A percentile compares a stretch with the other conserved stretches of the same genome.
These are phyloP conservation scores for Penicillium coffeae DNA, from an alignment of 495 filamentous ascomycete species.

Conservation along the genomic window DNA sequence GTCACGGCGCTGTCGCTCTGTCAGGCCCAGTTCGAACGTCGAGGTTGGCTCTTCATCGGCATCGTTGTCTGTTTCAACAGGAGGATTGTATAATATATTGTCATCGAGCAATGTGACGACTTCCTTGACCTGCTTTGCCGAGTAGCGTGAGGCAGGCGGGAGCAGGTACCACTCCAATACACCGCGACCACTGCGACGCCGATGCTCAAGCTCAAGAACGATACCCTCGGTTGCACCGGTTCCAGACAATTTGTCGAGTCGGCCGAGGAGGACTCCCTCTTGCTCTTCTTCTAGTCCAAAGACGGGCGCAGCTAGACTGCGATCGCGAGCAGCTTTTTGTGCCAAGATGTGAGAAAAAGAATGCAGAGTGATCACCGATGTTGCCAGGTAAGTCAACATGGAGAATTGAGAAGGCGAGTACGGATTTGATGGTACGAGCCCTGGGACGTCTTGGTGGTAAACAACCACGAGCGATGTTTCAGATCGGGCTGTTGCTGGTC, in stretches of 20 bases:
- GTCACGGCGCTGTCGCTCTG: constrained; percentile 81
- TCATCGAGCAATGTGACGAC: constrained; percentile 71
- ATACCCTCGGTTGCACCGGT: constrained; percentile 51
- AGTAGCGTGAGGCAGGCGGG: constrained; percentile 38
- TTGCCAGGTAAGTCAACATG: constrained; percentile 60
- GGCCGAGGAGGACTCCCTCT: constrained; percentile 69
- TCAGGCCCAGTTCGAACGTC: constrained; percentile 83
- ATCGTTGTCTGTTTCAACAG: constrained; percentile 29
- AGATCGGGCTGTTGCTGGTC: constrained; percentile 18
- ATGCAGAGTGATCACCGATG: constrained; percentile 59
- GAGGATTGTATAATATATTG: constrained; percentile 62
- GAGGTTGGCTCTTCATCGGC: constrained; percentile 52
- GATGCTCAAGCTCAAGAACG: constrained; percentile 81
- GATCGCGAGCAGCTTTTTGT: constrained; percentile 62
- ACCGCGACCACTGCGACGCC: constrained; percentile 73
- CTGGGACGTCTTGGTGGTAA: constrained; percentile 44
- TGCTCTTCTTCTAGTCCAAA: constrained; percentile 72
- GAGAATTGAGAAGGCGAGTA: constrained; percentile 67
- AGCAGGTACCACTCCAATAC: constrained; percentile 77
- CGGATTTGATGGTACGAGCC: constrained; percentile 49
- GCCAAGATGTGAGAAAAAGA: constrained; percentile 67
- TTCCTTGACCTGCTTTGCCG: constrained; percentile 36
- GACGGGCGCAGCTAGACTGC: constrained; percentile 63
- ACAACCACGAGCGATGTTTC: constrained; percentile 43
- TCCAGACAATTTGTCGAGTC: constrained; percentile 39